Evolutionary conservation across 1,284 basidiomycete species (phyloP).

Genomic region (Austropuccinia psidii): DNA sequence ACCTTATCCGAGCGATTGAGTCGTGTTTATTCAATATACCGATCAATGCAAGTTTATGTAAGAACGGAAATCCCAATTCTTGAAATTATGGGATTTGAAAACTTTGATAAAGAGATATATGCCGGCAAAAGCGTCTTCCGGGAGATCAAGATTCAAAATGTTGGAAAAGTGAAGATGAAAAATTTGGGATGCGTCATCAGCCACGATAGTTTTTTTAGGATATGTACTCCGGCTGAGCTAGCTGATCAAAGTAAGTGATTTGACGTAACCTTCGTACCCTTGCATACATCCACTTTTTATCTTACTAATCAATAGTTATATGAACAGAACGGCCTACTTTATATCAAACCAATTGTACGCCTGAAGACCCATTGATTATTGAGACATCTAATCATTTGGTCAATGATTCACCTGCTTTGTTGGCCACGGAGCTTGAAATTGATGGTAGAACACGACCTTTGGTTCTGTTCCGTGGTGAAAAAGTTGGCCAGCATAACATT

Average conservation of each 20-base stretch:
- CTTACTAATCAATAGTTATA: background rate
- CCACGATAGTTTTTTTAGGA: slow-evolving; percentile 11
- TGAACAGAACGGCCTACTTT: background rate
- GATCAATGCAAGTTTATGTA: slow-evolving; percentile 14
- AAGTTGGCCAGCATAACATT: slow-evolving; percentile 13
- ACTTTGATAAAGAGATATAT: background rate
- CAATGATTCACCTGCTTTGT: background rate
- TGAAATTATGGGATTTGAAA: background rate
- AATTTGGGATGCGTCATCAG: slow-evolving; percentile 8
- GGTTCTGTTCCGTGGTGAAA: slow-evolving; percentile 24
- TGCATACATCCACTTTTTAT: background rate
- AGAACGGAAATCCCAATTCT: background rate
- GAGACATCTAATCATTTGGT: background rate
- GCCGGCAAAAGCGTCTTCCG: slow-evolving; percentile 6
- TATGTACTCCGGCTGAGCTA: background rate
- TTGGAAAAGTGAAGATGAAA: background rate
- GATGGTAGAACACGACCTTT: background rate
- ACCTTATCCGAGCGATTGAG: slow-evolving; percentile 11
- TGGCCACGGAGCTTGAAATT: background rate
- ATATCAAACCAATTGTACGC: background rate
- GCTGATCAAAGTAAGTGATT: background rate
- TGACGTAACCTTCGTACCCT: too few relatives aligned
- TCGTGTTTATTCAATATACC: background rate
- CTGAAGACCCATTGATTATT: background rate
- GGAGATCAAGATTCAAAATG: slow-evolving; percentile 8